Evolutionary conservation across 495 filamentous ascomycete species (phyloP), one percentile per base, ranked within the genome.

Genomic region (Zalerion maritima): DNA sequence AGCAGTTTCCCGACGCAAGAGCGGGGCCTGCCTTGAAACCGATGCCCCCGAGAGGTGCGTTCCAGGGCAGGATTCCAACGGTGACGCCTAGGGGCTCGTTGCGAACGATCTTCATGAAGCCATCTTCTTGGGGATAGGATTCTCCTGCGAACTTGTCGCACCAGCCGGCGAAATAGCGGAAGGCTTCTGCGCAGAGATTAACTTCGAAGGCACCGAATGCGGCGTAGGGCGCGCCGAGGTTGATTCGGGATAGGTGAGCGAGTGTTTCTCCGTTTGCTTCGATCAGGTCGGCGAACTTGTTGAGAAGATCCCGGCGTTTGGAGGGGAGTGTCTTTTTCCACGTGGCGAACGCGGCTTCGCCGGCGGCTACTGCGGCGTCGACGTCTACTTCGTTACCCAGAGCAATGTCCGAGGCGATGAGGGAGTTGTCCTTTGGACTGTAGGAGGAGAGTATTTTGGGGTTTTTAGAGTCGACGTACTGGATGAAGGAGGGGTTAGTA

Each of bases 301-400:
- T 9, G 38, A 60, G 37, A 24, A 54, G 45, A 5, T 41, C 38
- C 13, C 43, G 28, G 10, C 52, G 45, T 32, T 54, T 35, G 22
- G 34, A 29, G 3, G 49, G 40, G 3, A 18, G 16, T 10, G 55
- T 59, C 31, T 61, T 50, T n/a, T 59, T 55, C 69, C 69, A 75
- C 18, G 34, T 41, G 11, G 57, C 49, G 47, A 70, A 75, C 0
- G 69, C 71, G 17, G 46, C 44, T 18, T 54, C 44, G 3, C 60
- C 71, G 5, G 60, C 54, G 0, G 39, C 35, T 3, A 71, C 67
- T 8, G 71, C 69, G 11, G 54, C 52, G 36, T 76, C 60, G 13
- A 76, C 51, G 29, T 78, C 71, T 20, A 60, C 41, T 17, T 58
- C 49, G 3, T 50, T 62, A 0, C 58, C 57, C 21, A 75, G 47